A percentile compares a stretch with the other conserved stretches of the same genome.
Conservation (phyloP, 23 red algal species). For the Gracilaria gracilis region DNA sequence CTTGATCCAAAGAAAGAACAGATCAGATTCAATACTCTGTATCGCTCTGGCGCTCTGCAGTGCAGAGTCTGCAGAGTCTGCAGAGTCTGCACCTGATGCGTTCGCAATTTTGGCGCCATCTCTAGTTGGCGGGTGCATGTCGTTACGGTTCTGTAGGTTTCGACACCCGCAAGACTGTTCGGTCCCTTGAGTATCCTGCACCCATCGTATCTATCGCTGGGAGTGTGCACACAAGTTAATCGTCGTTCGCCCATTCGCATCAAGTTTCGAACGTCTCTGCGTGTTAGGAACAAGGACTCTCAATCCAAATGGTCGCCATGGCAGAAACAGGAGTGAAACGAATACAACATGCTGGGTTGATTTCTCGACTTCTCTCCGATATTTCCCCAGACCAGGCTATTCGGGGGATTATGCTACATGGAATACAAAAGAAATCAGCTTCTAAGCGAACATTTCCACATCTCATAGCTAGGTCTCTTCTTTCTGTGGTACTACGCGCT, state of each 20-base stretch:
- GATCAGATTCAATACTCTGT: neutral
- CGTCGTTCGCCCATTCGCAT: no score
- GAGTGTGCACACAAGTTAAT: no score
- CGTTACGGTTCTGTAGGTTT: neutral
- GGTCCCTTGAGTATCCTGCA: no score
- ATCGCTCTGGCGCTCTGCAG: no score
- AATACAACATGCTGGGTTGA: conserved; percentile 19
- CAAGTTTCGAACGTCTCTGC: no score
- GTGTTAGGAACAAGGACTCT: neutral
- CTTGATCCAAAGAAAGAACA: neutral
- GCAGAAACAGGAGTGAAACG: neutral
- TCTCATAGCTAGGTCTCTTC: conserved; percentile 33
- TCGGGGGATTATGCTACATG: conserved; percentile 38
- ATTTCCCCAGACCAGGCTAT: conserved; percentile 50
- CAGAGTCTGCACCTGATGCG: neutral
- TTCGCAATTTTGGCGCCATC: conserved; percentile 6
- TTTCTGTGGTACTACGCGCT: conserved; percentile 61
- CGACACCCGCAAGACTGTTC: no score
- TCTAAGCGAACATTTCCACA: conserved; percentile 27
- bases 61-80: neutral
- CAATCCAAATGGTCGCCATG: conserved; percentile 12
- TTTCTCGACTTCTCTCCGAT: conserved; percentile 37
- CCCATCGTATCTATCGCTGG: no score
- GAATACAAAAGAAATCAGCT: conserved; percentile 2
- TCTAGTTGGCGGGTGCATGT: conserved; percentile 23